phyloP scores from a whole-genome alignment of 345 rosid species.

The Camelina hispida region DNA sequence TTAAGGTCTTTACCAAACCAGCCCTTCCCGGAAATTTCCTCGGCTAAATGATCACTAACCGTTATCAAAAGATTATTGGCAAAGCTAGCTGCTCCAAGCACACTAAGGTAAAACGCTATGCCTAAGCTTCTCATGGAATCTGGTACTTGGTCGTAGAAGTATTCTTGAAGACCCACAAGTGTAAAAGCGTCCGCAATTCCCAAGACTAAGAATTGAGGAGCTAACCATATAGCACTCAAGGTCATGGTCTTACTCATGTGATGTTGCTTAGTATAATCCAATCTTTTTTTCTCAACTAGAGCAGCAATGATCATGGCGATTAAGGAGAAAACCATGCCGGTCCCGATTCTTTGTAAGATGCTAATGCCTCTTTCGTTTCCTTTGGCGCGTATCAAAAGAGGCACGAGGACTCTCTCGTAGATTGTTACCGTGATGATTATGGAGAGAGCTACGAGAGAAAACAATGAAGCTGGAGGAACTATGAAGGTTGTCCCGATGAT shows the following conservation, averaged over 20 bases:
- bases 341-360: constrained; percentile 56
- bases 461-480: constrained; percentile 56
- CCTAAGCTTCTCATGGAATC: constrained; percentile 73
- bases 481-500: constrained; percentile 42
- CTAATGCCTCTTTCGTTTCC: constrained; percentile 58
- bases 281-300: constrained; percentile 53
- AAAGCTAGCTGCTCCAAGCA: constrained; percentile 71
- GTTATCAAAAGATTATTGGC: constrained; percentile 76
- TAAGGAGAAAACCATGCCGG: constrained; percentile 53
- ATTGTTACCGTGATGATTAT: constrained; percentile 48
- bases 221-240: constrained; percentile 53
- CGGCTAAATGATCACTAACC: constrained; percentile 53
- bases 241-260: constrained; percentile 22
- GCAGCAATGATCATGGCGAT: constrained; percentile 54
- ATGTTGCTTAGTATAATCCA: constrained; percentile 30
- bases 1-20: constrained; percentile 89
- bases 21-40: constrained; percentile 50
- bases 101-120: constrained; percentile 62
- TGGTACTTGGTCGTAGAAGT: constrained; percentile 72
- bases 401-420: constrained; percentile 58
- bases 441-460: constrained; percentile 48
- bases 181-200: constrained; percentile 65
- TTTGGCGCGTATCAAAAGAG: constrained; percentile 43
- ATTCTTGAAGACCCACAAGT: constrained; percentile 69
- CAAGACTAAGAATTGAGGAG: constrained; percentile 54